Base-by-base conservation (phyloP, 106 monocot species). In the Phalaenopsis aphrodite region DNA sequence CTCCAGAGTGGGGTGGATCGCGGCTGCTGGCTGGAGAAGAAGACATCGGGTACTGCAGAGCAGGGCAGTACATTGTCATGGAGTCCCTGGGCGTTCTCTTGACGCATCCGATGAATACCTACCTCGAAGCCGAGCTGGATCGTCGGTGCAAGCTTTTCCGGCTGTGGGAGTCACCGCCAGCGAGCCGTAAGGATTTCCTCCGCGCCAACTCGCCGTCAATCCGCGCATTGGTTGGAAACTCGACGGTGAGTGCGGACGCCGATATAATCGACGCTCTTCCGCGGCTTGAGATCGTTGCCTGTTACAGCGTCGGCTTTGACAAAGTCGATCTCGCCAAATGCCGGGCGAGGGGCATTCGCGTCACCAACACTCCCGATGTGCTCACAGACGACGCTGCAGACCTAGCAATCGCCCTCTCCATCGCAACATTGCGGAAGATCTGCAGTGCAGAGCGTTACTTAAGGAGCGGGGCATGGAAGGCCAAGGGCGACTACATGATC, bases 331-430 rank as follows among this genome's bases (percentile, higher is more conserved):
- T 86, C 56, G 80, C 38, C 2, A 84, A 78, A 79, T 89, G 89
- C 84, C 38, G 73, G 57, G 84, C 82, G 82, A 77, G 78, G 56
- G 89, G 86, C 41, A 87, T 89, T 49, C 45, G 82, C 56, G 89
- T 89, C 52, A 87, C 86, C 38, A 84, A 86, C 72, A 89, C 89
- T 45, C 86, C 86, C 77, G 86, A 89, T 48, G 89, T 89, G 16
- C 79, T 87, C 55, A 86, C 89, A 1, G 86, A 89, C n/a, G 85
- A 87, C 61, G 83, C 79, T 4, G 90, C 90, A 3, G 90, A 90
- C 24, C 75, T 87, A 41, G 90, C 90, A 38, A 83, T 90, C 55
- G 90, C 72, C 16, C 84, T 86, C 37, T 78, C 82, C 18, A 84
- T 89, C 42, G 76, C 89, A 21, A 75, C 78, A 16, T 45, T 86